Percentiles rank a stretch among this genome's conserved stretches.
Evolutionary conservation across 768 basidiomycete species (phyloP).

Genomic region (Dendrothele bispora): DNA sequence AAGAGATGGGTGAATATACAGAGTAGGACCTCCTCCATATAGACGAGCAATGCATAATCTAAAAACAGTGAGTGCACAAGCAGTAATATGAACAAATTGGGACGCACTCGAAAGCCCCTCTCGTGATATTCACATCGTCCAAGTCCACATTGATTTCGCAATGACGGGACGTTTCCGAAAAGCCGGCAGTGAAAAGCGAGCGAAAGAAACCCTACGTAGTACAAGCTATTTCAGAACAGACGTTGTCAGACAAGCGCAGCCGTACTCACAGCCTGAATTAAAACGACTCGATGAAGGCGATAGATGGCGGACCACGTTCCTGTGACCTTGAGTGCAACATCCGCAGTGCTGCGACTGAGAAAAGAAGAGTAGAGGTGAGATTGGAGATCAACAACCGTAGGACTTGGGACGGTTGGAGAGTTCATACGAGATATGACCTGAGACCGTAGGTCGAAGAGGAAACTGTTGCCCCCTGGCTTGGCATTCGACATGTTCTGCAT

Average conservation of each 20-base stretch:
- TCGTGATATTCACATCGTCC: conserved; percentile 86
- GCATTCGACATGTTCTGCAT: too few species aligned
- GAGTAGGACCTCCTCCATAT: conserved; percentile 81
- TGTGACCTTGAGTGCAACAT: conserved; percentile 70
- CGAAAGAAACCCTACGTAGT: conserved; percentile 90
- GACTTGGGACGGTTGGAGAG: too few species aligned
- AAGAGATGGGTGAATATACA: conserved; percentile 64
- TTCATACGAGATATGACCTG: too few species aligned
- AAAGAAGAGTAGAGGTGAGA: conserved; percentile 77
- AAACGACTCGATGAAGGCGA: conserved; percentile 78
- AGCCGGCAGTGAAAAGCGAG: conserved; percentile 82
- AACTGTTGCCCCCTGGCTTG: too few species aligned
- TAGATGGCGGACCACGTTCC: conserved; percentile 68
- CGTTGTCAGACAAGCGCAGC: background rate
- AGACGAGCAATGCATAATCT: conserved; percentile 86
- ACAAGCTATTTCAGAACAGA: conserved; percentile 6
- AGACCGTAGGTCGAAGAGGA: too few species aligned
- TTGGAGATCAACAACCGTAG: conserved; percentile 64
- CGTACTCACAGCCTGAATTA: conserved; percentile 78
- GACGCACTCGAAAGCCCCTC: conserved; percentile 89
- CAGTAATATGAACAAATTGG: background rate
- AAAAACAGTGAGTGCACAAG: background rate
- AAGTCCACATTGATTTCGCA: conserved; percentile 64
- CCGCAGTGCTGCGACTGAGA: conserved; percentile 69
- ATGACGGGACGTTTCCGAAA: conserved; percentile 72